Base-by-base conservation (phyloP, 805 yeast genomes). In the Kluyveromyces siamensis region DNA sequence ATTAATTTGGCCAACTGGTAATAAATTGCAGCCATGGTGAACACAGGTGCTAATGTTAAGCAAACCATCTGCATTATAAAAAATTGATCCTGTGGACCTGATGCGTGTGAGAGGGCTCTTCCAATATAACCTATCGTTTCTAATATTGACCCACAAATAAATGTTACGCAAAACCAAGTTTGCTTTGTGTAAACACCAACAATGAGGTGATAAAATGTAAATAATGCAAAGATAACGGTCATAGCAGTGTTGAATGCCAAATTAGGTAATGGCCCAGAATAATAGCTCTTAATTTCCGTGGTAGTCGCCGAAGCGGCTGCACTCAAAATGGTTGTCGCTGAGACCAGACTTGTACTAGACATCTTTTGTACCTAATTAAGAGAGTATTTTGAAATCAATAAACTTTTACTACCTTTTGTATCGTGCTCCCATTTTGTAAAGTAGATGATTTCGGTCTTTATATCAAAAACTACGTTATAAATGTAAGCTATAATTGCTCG, bases 1-100 rank as follows among this genome's bases (percentile, higher is more conserved):
- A 81, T 70, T 45, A 84, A 56, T 63, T 86, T 84, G 6, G 84
- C 88, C 53, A 88, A 66, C 47, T 81, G 71, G 54, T 75, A 83
- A 66, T 88, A 89, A 2, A 88, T 72, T 1, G 91, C 96, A 4
- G 85, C 96, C 86, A 86, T 84, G 41, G 85, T 70, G 62, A 88
- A 84, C 18, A 87, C 87, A 0, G 96, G 96, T 0, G 87, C 91
- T 44, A 88, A 65, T 0, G 91, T 86, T 48, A 87, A 67, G 57
- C 82, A 72, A 48, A 81, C 75, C 53, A 83, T 75, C 63, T 88
- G 95, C 56, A 81, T 66, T 40, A 84, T 59, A 58, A 73, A 88
- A 27, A 72, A 68, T 45, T 72, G 62, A 39, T 66, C 53, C 37
- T 66, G 58, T 14, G 52, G 37, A 2, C 63, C 60, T 14, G 21